A percentile compares a stretch with the other conserved stretches of the same genome.
Evolutionary conservation across 768 basidiomycete species (phyloP).

Genomic region (Boletus rubropictus): DNA sequence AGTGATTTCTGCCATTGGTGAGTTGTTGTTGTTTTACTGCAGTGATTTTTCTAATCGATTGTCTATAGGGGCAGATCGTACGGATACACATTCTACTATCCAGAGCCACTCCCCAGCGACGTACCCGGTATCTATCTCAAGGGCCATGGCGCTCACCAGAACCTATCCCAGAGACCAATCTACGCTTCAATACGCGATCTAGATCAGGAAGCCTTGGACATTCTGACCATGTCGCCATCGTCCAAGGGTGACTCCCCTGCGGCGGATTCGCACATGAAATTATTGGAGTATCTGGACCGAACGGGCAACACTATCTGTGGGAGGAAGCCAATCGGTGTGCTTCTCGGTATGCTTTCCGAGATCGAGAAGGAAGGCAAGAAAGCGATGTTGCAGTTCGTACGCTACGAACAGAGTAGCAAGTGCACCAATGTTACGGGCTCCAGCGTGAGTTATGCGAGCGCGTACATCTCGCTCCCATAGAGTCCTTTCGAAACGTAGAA

Average conservation of each 20-base stretch:
- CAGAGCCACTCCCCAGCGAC: slow-evolving; percentile 47
- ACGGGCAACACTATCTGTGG: slow-evolving; percentile 98
- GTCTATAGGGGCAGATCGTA: slow-evolving; percentile 72
- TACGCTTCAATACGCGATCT: slow-evolving; percentile 76
- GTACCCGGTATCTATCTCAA: slow-evolving; percentile 47
- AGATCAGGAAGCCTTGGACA: slow-evolving; percentile 82
- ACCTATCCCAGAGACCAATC: slow-evolving; percentile 54
- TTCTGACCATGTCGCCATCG: slow-evolving; percentile 52
- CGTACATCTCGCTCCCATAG: slow-evolving; percentile 55
- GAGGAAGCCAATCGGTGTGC: slow-evolving; percentile 89
- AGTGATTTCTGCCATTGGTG: slow-evolving; percentile 99
- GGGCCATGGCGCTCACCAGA: slow-evolving; percentile 35
- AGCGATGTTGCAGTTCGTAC: slow-evolving; percentile 66
- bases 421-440: slow-evolving; percentile 66
- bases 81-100: slow-evolving; percentile 83
- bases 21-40: slow-evolving; percentile 16
- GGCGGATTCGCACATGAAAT: slow-evolving; percentile 50
- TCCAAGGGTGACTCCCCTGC: slow-evolving; percentile 40
- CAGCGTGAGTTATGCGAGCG: slow-evolving; percentile 97
- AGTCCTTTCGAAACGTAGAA: slow-evolving; percentile 2
- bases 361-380: slow-evolving; percentile 41
- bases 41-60: background rate
- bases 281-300: slow-evolving; percentile 58
- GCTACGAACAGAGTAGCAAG: slow-evolving; percentile 88
- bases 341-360: slow-evolving; percentile 68